These are phyloP conservation scores for Daldinia concentrica DNA, from an alignment of 495 filamentous ascomycete species.

Conservation along the genomic window DNA sequence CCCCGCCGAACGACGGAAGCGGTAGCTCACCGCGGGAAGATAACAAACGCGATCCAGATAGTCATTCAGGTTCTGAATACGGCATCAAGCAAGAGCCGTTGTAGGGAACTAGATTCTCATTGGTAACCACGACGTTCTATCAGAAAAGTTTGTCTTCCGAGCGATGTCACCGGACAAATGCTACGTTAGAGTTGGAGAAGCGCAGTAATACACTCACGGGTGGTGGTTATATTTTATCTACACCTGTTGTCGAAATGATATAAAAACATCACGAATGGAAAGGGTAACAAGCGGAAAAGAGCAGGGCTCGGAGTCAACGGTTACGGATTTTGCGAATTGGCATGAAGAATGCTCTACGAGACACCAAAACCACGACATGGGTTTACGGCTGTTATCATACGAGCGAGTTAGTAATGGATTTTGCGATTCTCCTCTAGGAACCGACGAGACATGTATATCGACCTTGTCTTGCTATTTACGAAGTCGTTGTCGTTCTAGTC, in stretches of 20 bases:
- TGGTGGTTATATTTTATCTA: constrained; percentile 10
- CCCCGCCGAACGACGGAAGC: constrained; percentile 24
- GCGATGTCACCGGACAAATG: constrained; percentile 2
- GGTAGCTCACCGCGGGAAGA: constrained; percentile 32
- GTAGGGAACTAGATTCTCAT: not conserved
- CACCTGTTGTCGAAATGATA: constrained; percentile 1
- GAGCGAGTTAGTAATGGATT: constrained; percentile 4
- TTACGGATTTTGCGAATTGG: constrained; percentile 22
- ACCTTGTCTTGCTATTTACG: not conserved
- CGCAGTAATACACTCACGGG: not conserved
- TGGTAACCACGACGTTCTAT: not conserved
- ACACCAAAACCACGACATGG: constrained; percentile 17
- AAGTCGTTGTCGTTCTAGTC: not conserved
- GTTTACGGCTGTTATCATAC: constrained; percentile 7
- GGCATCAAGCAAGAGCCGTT: constrained; percentile 37
- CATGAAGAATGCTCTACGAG: constrained; percentile 25
- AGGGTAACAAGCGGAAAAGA: constrained; percentile 14
- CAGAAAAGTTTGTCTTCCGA: not conserved
- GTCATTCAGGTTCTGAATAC: constrained; percentile 1
- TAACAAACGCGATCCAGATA: constrained; percentile 25
- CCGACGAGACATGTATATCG: not conserved
- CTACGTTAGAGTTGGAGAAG: constrained; percentile 3
- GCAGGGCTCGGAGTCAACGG: constrained; percentile 35
- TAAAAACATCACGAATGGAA: constrained; percentile 13
- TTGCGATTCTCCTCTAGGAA: not conserved